Evolutionary conservation across 2,329 filamentous ascomycete genomes (phyloP).

Genomic region (Beauveria medogensis): DNA sequence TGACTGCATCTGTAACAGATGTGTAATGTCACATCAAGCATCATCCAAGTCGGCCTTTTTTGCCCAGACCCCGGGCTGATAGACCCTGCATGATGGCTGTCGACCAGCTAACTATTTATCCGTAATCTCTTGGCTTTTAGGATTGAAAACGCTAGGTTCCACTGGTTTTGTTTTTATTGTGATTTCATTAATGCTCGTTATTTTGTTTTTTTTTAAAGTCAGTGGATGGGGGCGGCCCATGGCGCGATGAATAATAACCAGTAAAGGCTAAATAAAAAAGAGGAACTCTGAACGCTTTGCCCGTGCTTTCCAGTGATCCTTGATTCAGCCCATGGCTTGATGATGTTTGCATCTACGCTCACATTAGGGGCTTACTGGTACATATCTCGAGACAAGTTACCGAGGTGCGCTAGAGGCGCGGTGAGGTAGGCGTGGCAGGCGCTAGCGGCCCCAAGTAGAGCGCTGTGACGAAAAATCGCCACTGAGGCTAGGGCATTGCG

Average conservation of each 20-base stretch:
- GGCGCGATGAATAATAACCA: neutral
- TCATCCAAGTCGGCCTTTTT: neutral
- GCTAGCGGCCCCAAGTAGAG: neutral
- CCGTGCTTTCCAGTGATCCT: too few relatives aligned
- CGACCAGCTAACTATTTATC: neutral
- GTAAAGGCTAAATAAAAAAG: too few relatives aligned
- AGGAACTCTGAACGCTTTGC: too few relatives aligned
- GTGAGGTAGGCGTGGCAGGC: neutral
- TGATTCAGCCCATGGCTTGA: too few relatives aligned
- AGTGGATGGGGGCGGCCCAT: too few relatives aligned
- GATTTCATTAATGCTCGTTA: neutral
- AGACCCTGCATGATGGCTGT: neutral
- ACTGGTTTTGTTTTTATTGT: neutral
- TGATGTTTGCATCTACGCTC: too few relatives aligned
- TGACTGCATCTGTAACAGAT: neutral
- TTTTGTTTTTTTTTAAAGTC: neutral
- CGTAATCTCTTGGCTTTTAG: constrained; percentile 7
- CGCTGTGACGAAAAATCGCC: neutral
- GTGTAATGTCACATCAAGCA: neutral
- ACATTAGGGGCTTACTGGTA: too few relatives aligned
- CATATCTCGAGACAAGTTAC: too few relatives aligned
- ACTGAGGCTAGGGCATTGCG: neutral
- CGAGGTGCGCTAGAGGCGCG: neutral
- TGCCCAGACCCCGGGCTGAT: neutral
- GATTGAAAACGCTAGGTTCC: neutral